Evolutionary conservation across 768 basidiomycete genomes (phyloP).

Genomic region (Agaricus blazei): DNA sequence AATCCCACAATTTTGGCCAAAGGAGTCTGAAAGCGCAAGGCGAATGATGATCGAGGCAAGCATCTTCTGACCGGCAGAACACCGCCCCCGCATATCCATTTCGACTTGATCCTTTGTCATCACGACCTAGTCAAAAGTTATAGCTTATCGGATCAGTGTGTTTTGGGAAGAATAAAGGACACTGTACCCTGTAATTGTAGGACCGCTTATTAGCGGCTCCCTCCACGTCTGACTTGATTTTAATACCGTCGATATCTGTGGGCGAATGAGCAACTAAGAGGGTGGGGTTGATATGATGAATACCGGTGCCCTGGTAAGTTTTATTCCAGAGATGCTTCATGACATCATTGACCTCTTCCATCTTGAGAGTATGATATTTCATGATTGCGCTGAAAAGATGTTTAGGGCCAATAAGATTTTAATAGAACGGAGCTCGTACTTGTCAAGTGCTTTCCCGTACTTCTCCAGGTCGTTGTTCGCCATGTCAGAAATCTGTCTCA

Average conservation of each 20-base stretch:
- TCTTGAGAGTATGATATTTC: conserved; percentile 95
- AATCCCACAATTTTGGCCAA: conserved; percentile 97
- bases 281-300: background rate
- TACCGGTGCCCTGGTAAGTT: conserved; percentile 97
- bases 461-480: conserved; percentile 97
- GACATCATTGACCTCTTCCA: conserved; percentile 99
- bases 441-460: conserved; percentile 95
- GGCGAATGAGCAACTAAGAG: conserved; percentile 8
- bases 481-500: conserved; percentile 89
- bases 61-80: conserved; percentile 98
- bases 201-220: conserved; percentile 86
- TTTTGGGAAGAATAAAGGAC: conserved; percentile 6
- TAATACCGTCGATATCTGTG: conserved; percentile 95
- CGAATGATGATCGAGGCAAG: conserved; percentile 97
- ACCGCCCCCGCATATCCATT: conserved; percentile 99
- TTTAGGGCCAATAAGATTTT: conserved; percentile 12
- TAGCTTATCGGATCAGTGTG: background rate
- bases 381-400: conserved; percentile 77
- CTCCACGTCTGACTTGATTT: conserved; percentile 91
- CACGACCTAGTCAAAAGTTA: conserved; percentile 62
- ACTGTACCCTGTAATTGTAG: conserved; percentile 90
- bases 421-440: conserved; percentile 44
- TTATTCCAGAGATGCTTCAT: conserved; percentile 98
- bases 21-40: conserved; percentile 94
- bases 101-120: conserved; percentile 99